phyloP scores from a whole-genome alignment of 805 yeast species.

The Kuraishia ogatae region DNA sequence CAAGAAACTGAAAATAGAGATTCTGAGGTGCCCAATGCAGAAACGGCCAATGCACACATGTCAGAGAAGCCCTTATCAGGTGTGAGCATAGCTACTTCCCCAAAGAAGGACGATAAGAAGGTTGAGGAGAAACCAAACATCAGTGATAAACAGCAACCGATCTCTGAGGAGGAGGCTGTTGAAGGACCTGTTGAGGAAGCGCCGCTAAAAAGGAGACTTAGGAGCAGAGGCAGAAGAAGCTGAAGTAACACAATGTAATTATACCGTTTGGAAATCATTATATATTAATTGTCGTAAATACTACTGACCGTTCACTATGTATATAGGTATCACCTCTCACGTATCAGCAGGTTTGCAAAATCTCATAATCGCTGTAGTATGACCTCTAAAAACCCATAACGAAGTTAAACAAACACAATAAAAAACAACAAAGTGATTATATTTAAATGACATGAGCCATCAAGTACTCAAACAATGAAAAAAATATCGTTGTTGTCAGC shows the following conservation, averaged over 20 bases:
- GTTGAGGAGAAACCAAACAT: not conserved
- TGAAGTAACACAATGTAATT: not conserved
- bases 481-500: slow-evolving; percentile 66
- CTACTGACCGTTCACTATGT: not conserved
- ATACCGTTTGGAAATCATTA: no score
- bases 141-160: not conserved
- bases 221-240: slow-evolving; percentile 1
- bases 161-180: not conserved
- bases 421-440: not conserved
- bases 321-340: not conserved
- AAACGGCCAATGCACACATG: no score
- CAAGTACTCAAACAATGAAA: slow-evolving; percentile 59
- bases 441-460: slow-evolving; percentile 37
- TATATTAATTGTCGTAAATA: not conserved
- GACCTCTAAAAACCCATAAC: not conserved
- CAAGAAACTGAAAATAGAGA: not conserved
- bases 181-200: not conserved
- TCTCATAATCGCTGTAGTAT: not conserved
- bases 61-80: no score
- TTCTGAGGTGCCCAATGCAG: no score
- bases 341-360: not conserved
- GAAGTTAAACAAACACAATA: not conserved
- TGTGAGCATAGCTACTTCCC: no score
- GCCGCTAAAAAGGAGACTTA: not conserved
- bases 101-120: not conserved